These are phyloP conservation scores for Pythium plurisporium DNA, from an alignment of 352 stramenopile genomes.

Conservation along the genomic window DNA sequence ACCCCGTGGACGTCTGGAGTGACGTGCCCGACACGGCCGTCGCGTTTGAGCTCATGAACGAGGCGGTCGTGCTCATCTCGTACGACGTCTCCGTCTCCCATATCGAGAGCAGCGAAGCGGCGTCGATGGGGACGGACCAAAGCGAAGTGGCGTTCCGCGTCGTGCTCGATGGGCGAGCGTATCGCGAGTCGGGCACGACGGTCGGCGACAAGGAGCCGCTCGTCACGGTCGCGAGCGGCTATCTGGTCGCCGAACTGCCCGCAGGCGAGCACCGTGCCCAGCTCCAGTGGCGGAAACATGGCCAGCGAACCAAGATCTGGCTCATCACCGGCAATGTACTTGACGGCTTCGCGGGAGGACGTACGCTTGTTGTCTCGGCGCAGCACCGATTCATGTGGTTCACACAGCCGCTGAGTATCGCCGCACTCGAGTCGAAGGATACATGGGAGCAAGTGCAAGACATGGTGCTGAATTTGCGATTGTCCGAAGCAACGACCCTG, in stretches of 20 bases:
- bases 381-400: slow-evolving; percentile 70
- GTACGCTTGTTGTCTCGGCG: slow-evolving; percentile 56
- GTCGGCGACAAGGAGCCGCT: slow-evolving; percentile 58
- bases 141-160: slow-evolving; percentile 67
- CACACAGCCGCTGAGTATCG: slow-evolving; percentile 43
- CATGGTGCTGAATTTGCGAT: slow-evolving; percentile 48
- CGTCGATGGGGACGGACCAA: slow-evolving; percentile 11
- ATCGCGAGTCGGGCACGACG: slow-evolving; percentile 62
- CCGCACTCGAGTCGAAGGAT: slow-evolving; percentile 37
- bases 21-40: slow-evolving; percentile 55
- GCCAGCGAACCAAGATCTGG: slow-evolving; percentile 45
- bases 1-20: slow-evolving; percentile 38
- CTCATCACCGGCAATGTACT: slow-evolving; percentile 51
- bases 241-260: slow-evolving; percentile 49
- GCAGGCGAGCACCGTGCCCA: slow-evolving; percentile 41
- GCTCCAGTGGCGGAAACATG: slow-evolving; percentile 74
- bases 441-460: slow-evolving; percentile 52
- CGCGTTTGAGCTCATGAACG: slow-evolving; percentile 43
- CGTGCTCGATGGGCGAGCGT: slow-evolving; percentile 42
- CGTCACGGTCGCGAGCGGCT: slow-evolving; percentile 47
- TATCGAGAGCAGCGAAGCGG: slow-evolving; percentile 20
- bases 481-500: slow-evolving; percentile 42
- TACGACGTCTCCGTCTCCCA: slow-evolving; percentile 67
- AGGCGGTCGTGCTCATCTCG: slow-evolving; percentile 56
- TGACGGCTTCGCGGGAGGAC: slow-evolving; percentile 62